Base-by-base conservation (phyloP, 2,329 filamentous ascomycete genomes). In the Xylariales sp. region DNA sequence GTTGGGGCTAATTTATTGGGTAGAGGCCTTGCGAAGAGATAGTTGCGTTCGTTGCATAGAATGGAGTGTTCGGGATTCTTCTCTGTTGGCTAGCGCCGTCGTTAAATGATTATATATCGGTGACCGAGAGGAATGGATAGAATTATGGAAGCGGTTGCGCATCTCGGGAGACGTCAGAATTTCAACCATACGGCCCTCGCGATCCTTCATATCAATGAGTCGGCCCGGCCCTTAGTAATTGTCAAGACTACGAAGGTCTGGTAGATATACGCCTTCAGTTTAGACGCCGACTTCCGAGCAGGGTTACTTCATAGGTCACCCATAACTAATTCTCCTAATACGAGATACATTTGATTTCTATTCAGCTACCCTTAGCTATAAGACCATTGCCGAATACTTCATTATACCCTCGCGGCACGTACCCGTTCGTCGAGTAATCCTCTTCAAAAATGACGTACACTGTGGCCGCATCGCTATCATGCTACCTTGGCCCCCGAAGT, bases 1-100 rank as follows among this genome's bases (percentile, higher is more conserved):
- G 81, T 89, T n/a, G 86, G 85, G 1, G 68, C 66, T 4, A 85
- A 86, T 72, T 70, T 89, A 45, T 70, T 89, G 3, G 83, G 82
- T 0, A 86, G 84, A 67, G 86, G 86, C 1, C 75, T 88, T 3
- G 76, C 76, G 63, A 81, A 75, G 70, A 69, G 68, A 54, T 76
- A 71, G 62, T 58, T 5, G 32, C 18, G 12, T 10, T 32, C 8
- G 1, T 45, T 32, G n/a, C 50, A 45, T 12, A 65, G 32, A 18
- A 39, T 57, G 48, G 39, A 41, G n/a, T 18, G 8, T 14, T 28
- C 28, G n/a, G 50, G 43, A 32, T 53, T n/a, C 34, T 30, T 41
- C 16, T 18, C 23, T 32, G 32, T 48, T 41, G 18, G 43, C n/a
- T 14, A 41, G 12, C 39, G 16, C 34, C 54, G 34, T 16, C 9